phyloP scores from a whole-genome alignment of 23 red algal species.

The Gracilaria vermiculophylla region DNA sequence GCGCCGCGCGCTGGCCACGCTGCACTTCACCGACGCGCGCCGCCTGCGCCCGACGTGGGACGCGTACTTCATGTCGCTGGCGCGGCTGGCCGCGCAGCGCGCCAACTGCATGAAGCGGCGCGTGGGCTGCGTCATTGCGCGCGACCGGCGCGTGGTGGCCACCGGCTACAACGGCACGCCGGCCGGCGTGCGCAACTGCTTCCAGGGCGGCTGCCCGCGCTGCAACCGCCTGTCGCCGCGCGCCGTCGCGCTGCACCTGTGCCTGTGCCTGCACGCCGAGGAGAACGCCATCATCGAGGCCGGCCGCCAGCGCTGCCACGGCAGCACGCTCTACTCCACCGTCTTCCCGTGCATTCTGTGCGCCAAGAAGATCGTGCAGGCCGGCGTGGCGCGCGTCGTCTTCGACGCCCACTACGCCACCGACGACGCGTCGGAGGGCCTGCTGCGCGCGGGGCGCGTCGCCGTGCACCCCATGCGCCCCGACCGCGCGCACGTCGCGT shows the following conservation, averaged over 20 bases:
- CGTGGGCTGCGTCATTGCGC: conserved; percentile 91
- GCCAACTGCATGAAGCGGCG: conserved; percentile 98
- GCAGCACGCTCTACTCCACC: conserved; percentile 80
- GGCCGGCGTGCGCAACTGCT: conserved; percentile 76
- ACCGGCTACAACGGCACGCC: conserved; percentile 99
- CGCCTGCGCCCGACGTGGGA: conserved; percentile 90
- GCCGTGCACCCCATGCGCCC: no score
- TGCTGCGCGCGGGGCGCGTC: conserved; percentile 63
- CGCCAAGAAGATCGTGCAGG: conserved; percentile 97
- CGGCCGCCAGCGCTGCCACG: conserved; percentile 82
- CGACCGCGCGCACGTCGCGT: no score
- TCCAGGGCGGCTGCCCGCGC: conserved; percentile 86
- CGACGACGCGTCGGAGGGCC: conserved; percentile 20
- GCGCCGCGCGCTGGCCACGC: neutral
- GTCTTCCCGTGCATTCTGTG: conserved; percentile 95
- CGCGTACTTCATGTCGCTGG: conserved; percentile 93
- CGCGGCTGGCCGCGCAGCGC: conserved; percentile 75
- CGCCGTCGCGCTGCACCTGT: conserved; percentile 77
- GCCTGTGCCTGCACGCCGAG: conserved; percentile 97
- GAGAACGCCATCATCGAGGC: conserved; percentile 99
- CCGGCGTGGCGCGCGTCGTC: conserved; percentile 64
- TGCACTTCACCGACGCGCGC: conserved; percentile 58
- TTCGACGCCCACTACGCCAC: conserved; percentile 64
- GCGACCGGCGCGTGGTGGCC: conserved; percentile 81
- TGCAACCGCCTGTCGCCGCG: conserved; percentile 67